Evolutionary conservation across 257 asterid genomes (phyloP), one percentile per base, ranked within the genome.

Genomic region (Solanum acaule): DNA sequence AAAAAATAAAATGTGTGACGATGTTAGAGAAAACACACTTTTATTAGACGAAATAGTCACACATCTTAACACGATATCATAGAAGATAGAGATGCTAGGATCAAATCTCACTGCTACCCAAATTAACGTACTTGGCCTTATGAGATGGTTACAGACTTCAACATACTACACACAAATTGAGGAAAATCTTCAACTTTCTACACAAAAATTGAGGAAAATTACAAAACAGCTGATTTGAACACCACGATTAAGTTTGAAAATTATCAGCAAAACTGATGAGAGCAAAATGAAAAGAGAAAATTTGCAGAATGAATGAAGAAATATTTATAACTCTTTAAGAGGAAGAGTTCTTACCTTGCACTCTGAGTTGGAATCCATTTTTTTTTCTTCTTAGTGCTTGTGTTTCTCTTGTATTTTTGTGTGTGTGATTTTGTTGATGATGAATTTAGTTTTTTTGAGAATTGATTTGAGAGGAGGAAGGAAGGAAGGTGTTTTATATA

Each of bases 1-100:
- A n/a, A 11, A 38, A 12, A 37, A 25, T 40, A 75, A 12, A 75
- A 75, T 13, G 56, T 46, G 6, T 46, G 56, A 44, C 6, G 2
- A 12, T 44, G 52, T 44, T 44, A 13, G 56, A 46, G 6, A 44
- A 44, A 44, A 4, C 6, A 46, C 2, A 44, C 1, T 46, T 13
- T 44, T 44, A 44, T 4, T 12, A 44, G 0, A 44, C 0, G 0
- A 46, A 46, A 46, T 46, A 4, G 2, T 44, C 6, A 46, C 18
- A 44, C 2, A 44, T 4, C 1, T 12, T 13, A 44, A 44, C 56
- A 44, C 5, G 6, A 4, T 44, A 44, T 44, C 16, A 44, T 0
- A 44, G 4, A 12, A 44, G 52, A 4, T 0, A 4, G 2, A 11
- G 15, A 44, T 44, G 52, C 16, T 44, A 44, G 52, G 52, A 11